phyloP scores from a whole-genome alignment of 179 eudicot species.

The Beta macrorhiza region DNA sequence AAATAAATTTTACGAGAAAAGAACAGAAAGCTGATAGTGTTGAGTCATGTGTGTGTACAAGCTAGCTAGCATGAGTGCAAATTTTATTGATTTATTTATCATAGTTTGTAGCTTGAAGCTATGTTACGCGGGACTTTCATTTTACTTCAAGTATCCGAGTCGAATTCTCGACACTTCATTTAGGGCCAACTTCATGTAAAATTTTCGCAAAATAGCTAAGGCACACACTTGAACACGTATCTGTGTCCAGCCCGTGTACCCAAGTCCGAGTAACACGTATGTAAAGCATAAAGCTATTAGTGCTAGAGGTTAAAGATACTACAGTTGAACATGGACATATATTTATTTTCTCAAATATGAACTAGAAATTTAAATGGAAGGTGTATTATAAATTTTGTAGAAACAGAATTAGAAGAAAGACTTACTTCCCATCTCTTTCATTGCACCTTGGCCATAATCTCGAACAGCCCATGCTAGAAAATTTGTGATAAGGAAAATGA shows the following conservation, averaged over 20 bases:
- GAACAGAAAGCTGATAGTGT: neutral
- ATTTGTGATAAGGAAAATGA: constrained; percentile 69
- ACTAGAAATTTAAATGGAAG: neutral
- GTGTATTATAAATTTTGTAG: neutral
- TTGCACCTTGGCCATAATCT: constrained; percentile 59
- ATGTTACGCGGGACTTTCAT: neutral
- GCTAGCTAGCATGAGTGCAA: neutral
- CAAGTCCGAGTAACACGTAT: neutral
- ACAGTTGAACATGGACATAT: neutral
- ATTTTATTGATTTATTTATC: neutral
- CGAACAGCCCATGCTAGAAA: constrained; percentile 86
- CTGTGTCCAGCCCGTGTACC: too few species aligned
- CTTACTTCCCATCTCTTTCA: constrained; percentile 63
- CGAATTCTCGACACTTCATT: too few species aligned
- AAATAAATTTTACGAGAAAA: neutral
- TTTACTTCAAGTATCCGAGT: too few species aligned
- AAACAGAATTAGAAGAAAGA: neutral
- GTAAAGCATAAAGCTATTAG: neutral
- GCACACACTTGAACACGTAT: too few species aligned
- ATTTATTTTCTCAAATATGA: neutral
- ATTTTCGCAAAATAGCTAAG: too few species aligned
- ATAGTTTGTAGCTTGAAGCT: neutral
- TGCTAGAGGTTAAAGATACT: neutral
- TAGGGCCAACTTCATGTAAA: too few species aligned
- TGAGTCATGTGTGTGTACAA: neutral